Evolutionary conservation across 2,329 filamentous ascomycete genomes (phyloP), one percentile per base, ranked within the genome.

Genomic region (Ceratocystis harringtonii): DNA sequence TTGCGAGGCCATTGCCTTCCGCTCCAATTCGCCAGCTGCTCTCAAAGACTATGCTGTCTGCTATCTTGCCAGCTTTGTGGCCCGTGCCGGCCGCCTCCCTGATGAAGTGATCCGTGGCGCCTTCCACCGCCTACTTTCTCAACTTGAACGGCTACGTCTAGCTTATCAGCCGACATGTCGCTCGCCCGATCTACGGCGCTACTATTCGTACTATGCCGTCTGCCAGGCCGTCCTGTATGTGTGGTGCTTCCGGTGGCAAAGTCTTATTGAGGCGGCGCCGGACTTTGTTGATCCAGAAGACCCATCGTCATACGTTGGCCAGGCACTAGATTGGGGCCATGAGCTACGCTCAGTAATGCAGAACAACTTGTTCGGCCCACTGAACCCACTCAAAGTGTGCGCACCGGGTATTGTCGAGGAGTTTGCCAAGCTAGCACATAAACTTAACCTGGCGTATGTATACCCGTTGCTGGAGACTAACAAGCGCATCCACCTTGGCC

Each of bases 211-310:
- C 75, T 96, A 96, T 74, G 86, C 89, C 19, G 84, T 91, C 61
- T 85, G 88, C n/a, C 92, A 96, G 74, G 91, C 91, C 1, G 79
- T 95, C 2, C 82, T 96, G 28, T 96, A 96, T 77, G 92, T 95
- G 67, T 96, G 95, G 72, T 99, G 94, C 78, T 99, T 99, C 79
- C 86, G 94, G 65, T 99, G 94, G 94, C 87, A 90, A 68, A 92
- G 97, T 72, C 80, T 99, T 60, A 87, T 90, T 65, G 78, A 83
- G 22, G 81, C 82, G 1, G 82, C 81, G 2, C 78, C 82, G 1
- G 80, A 85, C 67, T 78, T 76, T 68, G 81, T 83, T 66, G 88
- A 83, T 75, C 82, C 78, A 68, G 87, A 83, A 67, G 84, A 87
- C 68, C 77, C 79, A 10, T 77, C 79, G 0, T 82, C 81, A 1